A percentile compares a stretch with the other conserved stretches of the same genome.
phyloP scores from a whole-genome alignment of 345 rosid species.

The Reutealis trisperma region DNA sequence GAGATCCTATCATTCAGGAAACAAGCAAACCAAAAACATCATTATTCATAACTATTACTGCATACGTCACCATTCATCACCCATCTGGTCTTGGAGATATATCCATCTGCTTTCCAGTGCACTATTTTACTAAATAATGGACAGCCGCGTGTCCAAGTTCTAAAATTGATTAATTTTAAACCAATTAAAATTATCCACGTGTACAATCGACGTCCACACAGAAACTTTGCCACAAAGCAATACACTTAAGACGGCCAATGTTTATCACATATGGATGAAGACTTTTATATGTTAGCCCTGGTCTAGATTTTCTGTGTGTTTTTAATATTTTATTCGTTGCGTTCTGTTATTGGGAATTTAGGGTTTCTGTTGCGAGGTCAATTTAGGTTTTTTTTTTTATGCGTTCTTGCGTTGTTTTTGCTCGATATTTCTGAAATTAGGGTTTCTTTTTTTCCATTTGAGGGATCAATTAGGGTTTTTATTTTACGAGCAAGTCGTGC shows the following conservation, averaged over 20 bases:
- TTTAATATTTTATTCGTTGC: background rate
- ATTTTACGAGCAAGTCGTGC: background rate
- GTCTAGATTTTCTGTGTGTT: background rate
- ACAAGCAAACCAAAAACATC: background rate
- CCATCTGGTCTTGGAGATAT: background rate
- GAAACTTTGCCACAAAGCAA: background rate
- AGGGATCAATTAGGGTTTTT: conserved; percentile 4
- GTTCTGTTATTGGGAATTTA: background rate
- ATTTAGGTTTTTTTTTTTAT: background rate
- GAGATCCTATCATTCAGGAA: background rate
- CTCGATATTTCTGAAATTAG: background rate
- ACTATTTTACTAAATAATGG: background rate
- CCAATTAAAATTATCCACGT: conserved; percentile 5
- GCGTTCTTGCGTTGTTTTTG: background rate
- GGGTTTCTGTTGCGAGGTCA: conserved; percentile 12
- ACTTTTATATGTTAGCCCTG: background rate
- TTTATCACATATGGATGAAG: background rate
- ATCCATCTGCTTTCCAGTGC: background rate
- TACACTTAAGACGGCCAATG: background rate
- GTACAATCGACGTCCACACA: background rate
- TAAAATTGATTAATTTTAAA: too few relatives aligned
- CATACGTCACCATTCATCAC: background rate
- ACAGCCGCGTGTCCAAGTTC: too few relatives aligned
- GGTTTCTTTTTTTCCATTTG: background rate
- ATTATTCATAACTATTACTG: too few relatives aligned